Conservation (phyloP, 2,329 filamentous ascomycete genomes). For the Pleomassaria siparia region DNA sequence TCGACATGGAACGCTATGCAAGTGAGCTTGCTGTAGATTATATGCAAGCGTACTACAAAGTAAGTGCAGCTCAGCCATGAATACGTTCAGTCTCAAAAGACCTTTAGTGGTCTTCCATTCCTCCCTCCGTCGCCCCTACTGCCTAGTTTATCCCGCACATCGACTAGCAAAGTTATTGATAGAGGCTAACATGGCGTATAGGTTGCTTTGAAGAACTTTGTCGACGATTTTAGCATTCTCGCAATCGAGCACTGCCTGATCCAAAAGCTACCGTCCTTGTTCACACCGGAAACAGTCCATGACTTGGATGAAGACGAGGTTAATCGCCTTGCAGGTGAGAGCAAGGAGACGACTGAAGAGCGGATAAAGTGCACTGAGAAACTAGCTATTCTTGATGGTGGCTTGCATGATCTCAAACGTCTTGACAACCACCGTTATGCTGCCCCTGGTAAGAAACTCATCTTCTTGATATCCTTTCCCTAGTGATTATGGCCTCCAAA, state of each 20-base stretch:
- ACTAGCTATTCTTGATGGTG: conserved; percentile 18
- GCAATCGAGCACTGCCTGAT: conserved; percentile 42
- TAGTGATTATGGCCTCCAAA: too few relatives aligned
- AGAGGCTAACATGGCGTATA: conserved; percentile 14
- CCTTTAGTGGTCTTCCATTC: too few relatives aligned
- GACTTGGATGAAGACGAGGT: conserved; percentile 19
- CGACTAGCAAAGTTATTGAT: too few relatives aligned
- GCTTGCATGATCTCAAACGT: conserved; percentile 10
- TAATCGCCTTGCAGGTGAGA: conserved; percentile 16
- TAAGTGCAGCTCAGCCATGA: conserved; percentile 3
- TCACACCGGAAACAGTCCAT: conserved; percentile 25
- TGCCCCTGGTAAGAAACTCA: not conserved
- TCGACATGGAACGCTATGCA: conserved; percentile 33
- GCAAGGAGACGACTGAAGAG: conserved; percentile 16
- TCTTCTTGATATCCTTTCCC: too few relatives aligned
- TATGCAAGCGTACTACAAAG: conserved; percentile 36
- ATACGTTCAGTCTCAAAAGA: too few relatives aligned
- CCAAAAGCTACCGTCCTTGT: conserved; percentile 27
- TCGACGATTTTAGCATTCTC: conserved; percentile 45
- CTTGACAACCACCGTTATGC: not conserved
- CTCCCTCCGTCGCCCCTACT: not conserved
- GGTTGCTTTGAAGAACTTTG: conserved; percentile 45
- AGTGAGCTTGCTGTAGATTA: conserved; percentile 30
- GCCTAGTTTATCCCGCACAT: not conserved
- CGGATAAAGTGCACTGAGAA: conserved; percentile 16